Base-by-base conservation (phyloP, 2,329 filamentous ascomycete genomes). In the Botrytis hyacinthi region DNA sequence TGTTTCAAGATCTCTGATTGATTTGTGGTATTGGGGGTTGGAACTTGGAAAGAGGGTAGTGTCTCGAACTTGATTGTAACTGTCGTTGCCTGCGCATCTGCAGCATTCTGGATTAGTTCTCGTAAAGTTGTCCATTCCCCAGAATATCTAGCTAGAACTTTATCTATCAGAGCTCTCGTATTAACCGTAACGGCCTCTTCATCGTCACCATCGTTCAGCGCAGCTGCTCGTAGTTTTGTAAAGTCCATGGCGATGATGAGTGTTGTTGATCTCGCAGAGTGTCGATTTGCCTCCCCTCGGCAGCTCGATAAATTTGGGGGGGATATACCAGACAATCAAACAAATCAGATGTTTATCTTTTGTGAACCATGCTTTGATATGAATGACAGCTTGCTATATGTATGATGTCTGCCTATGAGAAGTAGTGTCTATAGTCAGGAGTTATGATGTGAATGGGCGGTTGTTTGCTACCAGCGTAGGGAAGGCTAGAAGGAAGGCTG, bases 161-260 rank as follows among this genome's bases (percentile, higher is more conserved):
- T 99, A 84, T 98, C 97, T 81, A 99, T 99, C 78, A 99, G 84
- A 61, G 96, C 96, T 80, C 97, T 89, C 67, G 96, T 99, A 81
- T 99, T 97, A 80, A 99, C 96, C 0, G 96, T 99, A 73, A 99
- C 96, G 60, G 96, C 96, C 83, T 98, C 96, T 82, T 98, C 96
- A 78, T 97, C 94, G 75, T 94, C 92, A 77, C 93, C 93, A 73
- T 93, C 92, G 73, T 88, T 90, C 85, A 99, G 89, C 40, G 96
- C 96, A 79, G 94, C 92, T 78, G 95, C 94, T 80, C 94, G 92
- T 77, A 99, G 86, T 80, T 91, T 89, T 51, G 90, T 88, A 79
- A 92, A 92, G 82, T 93, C 90, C 90, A 93, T 93, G 40, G 60
- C 37, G 12, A 32, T 48, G 20, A 60, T n/a, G 29, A n/a, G n/a